These are phyloP conservation scores for Antrodiella citrinella DNA, from an alignment of 768 basidiomycete species.

Conservation along the genomic window DNA sequence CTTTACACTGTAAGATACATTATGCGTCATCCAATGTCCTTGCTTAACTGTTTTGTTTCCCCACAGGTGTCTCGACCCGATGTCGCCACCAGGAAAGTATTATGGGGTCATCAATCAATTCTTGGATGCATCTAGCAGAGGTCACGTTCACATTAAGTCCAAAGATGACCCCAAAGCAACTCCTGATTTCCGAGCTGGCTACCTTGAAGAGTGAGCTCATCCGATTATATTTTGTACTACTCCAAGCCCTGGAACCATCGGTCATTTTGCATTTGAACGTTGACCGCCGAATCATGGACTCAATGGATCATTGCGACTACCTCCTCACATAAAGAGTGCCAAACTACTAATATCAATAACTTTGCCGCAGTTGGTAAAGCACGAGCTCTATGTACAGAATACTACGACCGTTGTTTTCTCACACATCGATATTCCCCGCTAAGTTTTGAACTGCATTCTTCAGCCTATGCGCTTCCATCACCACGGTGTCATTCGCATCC, in stretches of 20 bases:
- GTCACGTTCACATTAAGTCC: conserved; percentile 17
- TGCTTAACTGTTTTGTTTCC: conserved; percentile 8
- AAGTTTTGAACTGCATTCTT: conserved; percentile 66
- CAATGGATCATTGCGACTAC: too few relatives aligned
- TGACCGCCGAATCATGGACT: too few relatives aligned
- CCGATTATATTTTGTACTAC: too few relatives aligned
- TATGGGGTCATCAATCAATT: conserved; percentile 8
- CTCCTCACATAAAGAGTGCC: too few relatives aligned
- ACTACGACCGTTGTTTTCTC: too few relatives aligned
- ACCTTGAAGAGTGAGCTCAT: conserved; percentile 8
- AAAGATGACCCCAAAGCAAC: conserved; percentile 13
- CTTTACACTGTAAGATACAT: not conserved
- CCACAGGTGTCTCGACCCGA: conserved; percentile 10
- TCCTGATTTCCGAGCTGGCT: conserved; percentile 18
- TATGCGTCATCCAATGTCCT: too few relatives aligned
- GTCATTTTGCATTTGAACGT: too few relatives aligned
- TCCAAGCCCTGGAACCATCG: too few relatives aligned
- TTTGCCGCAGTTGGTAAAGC: too few relatives aligned
- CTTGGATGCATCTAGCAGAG: conserved; percentile 15
- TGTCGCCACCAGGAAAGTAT: conserved; percentile 14
- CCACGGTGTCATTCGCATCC: conserved; percentile 82
- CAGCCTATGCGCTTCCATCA: conserved; percentile 56
- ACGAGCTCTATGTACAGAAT: too few relatives aligned
- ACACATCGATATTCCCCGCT: conserved; percentile 46
- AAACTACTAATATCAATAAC: too few relatives aligned